Conservation (phyloP, 768 basidiomycete genomes). For the Hirschioporus abietinus region DNA sequence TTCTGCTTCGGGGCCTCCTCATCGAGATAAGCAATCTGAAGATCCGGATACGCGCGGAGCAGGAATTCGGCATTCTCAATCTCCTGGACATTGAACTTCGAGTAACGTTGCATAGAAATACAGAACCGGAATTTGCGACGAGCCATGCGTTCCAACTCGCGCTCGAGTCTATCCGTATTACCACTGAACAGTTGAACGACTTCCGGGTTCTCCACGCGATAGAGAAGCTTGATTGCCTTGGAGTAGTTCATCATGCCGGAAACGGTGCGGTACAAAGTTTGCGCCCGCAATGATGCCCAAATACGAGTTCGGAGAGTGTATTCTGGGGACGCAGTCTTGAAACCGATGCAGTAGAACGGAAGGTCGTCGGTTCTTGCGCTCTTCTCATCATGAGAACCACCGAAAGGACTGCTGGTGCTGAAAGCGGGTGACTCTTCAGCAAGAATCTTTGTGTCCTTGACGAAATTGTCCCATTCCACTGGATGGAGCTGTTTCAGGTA, state of each 20-base stretch:
- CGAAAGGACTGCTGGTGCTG: slow-evolving; percentile 46
- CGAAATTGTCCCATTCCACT: slow-evolving; percentile 99
- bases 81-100: slow-evolving; percentile 99
- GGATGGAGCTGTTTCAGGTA: slow-evolving; percentile 98
- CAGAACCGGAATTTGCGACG: slow-evolving; percentile 97
- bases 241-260: slow-evolving; percentile 99
- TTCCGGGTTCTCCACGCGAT: slow-evolving; percentile 97
- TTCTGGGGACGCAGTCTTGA: slow-evolving; percentile 98
- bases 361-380: slow-evolving; percentile 77
- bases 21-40: slow-evolving; percentile 97
- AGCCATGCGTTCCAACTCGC: slow-evolving; percentile 95
- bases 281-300: slow-evolving; percentile 97
- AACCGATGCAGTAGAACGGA: slow-evolving; percentile 98
- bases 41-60: slow-evolving; percentile 94
- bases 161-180: slow-evolving; percentile 92
- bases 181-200: slow-evolving; percentile 95
- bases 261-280: slow-evolving; percentile 97
- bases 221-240: slow-evolving; percentile 98
- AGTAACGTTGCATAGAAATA: slow-evolving; percentile 98
- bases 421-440: slow-evolving; percentile 76
- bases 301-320: slow-evolving; percentile 98
- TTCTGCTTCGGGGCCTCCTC: slow-evolving; percentile 84
- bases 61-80: slow-evolving; percentile 98
- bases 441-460: slow-evolving; percentile 98
- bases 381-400: slow-evolving; percentile 64